These are phyloP conservation scores for Sporisorium reilianum DNA, from an alignment of 1,284 basidiomycete species.

Conservation along the genomic window DNA sequence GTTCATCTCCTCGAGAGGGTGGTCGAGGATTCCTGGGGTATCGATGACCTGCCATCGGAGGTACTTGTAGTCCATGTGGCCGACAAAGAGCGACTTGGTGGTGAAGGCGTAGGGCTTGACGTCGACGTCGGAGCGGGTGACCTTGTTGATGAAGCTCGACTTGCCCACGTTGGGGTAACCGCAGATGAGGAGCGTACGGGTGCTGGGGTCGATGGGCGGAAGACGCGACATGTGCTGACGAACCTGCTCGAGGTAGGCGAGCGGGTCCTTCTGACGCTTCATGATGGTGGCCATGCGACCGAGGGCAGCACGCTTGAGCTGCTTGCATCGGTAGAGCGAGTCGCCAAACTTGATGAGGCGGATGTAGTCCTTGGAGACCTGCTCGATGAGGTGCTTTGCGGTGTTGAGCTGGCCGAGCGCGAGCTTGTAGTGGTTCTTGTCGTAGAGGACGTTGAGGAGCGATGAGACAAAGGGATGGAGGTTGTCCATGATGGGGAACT, in stretches of 20 bases:
- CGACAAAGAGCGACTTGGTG: slow-evolving; percentile 69
- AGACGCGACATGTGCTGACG: slow-evolving; percentile 70
- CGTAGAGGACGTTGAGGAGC: slow-evolving; percentile 69
- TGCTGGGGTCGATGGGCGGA: slow-evolving; percentile 67
- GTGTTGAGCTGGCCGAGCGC: slow-evolving; percentile 69
- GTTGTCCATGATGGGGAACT: slow-evolving; percentile 78
- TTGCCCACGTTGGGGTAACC: slow-evolving; percentile 69
- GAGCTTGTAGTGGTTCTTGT: slow-evolving; percentile 70
- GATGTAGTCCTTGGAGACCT: slow-evolving; percentile 69
- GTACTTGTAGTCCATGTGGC: slow-evolving; percentile 70
- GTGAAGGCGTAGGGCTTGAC: slow-evolving; percentile 69
- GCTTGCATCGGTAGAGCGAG: slow-evolving; percentile 68
- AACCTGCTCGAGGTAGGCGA: slow-evolving; percentile 69
- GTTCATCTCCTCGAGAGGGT: slow-evolving; percentile 69
- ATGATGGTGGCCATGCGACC: slow-evolving; percentile 70
- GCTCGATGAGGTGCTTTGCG: slow-evolving; percentile 67
- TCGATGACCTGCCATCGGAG: slow-evolving; percentile 69
- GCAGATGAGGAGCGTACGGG: slow-evolving; percentile 66
- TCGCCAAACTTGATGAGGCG: slow-evolving; percentile 69
- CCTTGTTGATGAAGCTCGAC: slow-evolving; percentile 69
- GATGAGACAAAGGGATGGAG: slow-evolving; percentile 68
- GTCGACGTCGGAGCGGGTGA: slow-evolving; percentile 68
- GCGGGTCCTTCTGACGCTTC: slow-evolving; percentile 68
- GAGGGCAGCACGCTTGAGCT: slow-evolving; percentile 68
- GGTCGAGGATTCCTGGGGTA: slow-evolving; percentile 68